phyloP scores from a whole-genome alignment of 805 yeast species.

The Saccharomycopsis schoenii region DNA sequence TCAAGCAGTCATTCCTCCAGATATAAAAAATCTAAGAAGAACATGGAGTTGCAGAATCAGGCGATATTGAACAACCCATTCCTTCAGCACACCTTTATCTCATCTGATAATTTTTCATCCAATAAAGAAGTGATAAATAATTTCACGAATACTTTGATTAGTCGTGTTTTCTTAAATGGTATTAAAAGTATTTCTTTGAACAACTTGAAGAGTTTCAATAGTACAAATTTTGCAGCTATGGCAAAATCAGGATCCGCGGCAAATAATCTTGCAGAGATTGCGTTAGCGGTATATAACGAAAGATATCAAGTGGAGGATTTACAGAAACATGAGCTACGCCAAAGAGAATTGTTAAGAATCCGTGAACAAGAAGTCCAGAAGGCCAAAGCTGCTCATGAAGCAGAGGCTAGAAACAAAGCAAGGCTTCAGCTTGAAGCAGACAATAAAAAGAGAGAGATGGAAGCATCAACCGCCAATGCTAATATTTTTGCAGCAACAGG shows the following conservation, averaged over 20 bases:
- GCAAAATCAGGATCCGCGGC: background rate
- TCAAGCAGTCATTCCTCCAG: background rate
- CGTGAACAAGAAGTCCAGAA: slow-evolving; percentile 1
- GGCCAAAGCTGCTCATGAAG: slow-evolving; percentile 1
- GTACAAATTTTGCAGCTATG: background rate
- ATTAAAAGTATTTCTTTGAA: background rate
- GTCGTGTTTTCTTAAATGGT: slow-evolving; percentile 1
- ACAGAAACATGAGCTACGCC: background rate
- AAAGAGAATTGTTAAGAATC: slow-evolving; percentile 1
- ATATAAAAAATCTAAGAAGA: slow-evolving; percentile 1
- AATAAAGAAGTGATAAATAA: slow-evolving; percentile 4
- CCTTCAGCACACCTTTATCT: background rate
- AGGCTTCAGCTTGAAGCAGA: background rate
- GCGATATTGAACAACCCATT: background rate
- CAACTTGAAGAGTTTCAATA: background rate
- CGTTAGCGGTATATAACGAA: slow-evolving; percentile 6
- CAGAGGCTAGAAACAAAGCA: background rate
- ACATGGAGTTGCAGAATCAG: slow-evolving; percentile 3
- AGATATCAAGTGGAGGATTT: slow-evolving; percentile 8
- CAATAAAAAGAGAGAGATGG: background rate
- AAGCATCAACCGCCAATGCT: background rate
- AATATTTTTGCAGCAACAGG: background rate
- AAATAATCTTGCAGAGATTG: slow-evolving; percentile 7
- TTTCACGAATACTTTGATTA: slow-evolving; percentile 3
- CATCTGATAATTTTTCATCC: slow-evolving; percentile 4